Evolutionary conservation across 257 asterid genomes (phyloP), one percentile per base, ranked within the genome.

Genomic region (Solanum chiquidenum): DNA sequence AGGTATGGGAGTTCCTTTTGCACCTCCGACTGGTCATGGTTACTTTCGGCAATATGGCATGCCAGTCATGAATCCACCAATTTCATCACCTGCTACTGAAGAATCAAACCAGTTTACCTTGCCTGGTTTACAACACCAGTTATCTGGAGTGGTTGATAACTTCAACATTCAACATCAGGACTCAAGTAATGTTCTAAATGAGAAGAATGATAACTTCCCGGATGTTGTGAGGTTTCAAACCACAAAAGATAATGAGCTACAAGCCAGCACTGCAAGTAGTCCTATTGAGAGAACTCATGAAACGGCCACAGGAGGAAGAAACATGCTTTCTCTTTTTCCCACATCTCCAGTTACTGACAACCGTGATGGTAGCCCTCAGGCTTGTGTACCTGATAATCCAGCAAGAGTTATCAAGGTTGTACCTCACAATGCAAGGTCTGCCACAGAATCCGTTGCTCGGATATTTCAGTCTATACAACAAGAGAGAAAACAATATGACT

Each of bases 361-460:
- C 88, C 60, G 91, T 9, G 75, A 49, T 25, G 38, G 84, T 40
- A 76, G 29, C 75, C 73, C 91, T 21, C 87, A 79, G 60, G 69
- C 37, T 72, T 55, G 35, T 8, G 91, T 40, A 62, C 88, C 89
- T 3, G 90, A 87, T 68, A 86, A 86, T 25, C 88, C 92, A 9
- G 52, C 89, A 20, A 92, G 88, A 85, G 98, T 94, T 79, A 95
- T 96, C 89, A 93, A 88, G 88, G 99, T 94, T 6, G 95, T 97
- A 33, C 98, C 99, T 12, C 98, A 87, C 68, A 94, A 95, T 82
- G 93, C 95, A 23, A 66, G 91, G 42, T 92, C 94, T 42, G 98
- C 98, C 2, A 93, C 96, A 14, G 98, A 93, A 89, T 95, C 97
- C 14, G 98, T 94, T 23, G 99, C 97, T 34, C 94, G 98, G 33